phyloP scores from a whole-genome alignment of 192 early-diverging fungal genomes.

The Nowakowskiella sp. region DNA sequence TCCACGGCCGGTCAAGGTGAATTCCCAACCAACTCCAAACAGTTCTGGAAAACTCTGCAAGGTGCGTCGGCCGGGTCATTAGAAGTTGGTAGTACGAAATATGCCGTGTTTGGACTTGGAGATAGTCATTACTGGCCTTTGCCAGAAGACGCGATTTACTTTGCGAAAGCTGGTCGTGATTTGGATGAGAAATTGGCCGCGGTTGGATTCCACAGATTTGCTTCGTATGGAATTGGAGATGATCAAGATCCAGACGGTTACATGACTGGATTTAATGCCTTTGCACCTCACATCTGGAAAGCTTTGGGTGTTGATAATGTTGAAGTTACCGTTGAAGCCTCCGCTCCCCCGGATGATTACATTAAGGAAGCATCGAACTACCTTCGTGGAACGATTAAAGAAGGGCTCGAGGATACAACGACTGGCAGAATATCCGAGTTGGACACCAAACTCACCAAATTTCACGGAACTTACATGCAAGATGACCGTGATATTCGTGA shows the following conservation, averaged over 20 bases:
- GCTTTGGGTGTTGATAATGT: constrained; percentile 69
- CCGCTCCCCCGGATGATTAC: constrained; percentile 71
- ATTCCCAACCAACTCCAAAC: constrained; percentile 82
- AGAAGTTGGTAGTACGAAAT: constrained; percentile 58
- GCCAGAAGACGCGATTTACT: constrained; percentile 81
- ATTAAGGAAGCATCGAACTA: constrained; percentile 90
- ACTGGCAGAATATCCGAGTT: constrained; percentile 79
- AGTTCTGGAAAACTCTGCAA: constrained; percentile 75
- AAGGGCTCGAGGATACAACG: constrained; percentile 72
- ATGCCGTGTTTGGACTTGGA: constrained; percentile 82
- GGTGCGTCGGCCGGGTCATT: constrained; percentile 44
- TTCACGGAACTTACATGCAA: constrained; percentile 95
- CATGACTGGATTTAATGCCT: constrained; percentile 70
- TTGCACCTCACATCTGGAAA: constrained; percentile 76
- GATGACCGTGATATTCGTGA: constrained; percentile 93
- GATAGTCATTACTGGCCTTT: constrained; percentile 96
- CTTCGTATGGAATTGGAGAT: constrained; percentile 71
- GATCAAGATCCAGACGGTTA: constrained; percentile 91
- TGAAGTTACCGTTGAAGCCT: constrained; percentile 40
- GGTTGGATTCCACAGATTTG: constrained; percentile 63
- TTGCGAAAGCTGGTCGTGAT: constrained; percentile 84
- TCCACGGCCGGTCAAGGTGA: constrained; percentile 96
- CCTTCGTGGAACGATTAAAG: constrained; percentile 85
- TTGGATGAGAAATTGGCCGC: constrained; percentile 69
- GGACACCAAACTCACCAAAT: constrained; percentile 89